Percentiles rank a stretch among this genome's conserved stretches.
Evolutionary conservation across 805 yeast genomes (phyloP).

Genomic region (Ogataea chonburiensis): DNA sequence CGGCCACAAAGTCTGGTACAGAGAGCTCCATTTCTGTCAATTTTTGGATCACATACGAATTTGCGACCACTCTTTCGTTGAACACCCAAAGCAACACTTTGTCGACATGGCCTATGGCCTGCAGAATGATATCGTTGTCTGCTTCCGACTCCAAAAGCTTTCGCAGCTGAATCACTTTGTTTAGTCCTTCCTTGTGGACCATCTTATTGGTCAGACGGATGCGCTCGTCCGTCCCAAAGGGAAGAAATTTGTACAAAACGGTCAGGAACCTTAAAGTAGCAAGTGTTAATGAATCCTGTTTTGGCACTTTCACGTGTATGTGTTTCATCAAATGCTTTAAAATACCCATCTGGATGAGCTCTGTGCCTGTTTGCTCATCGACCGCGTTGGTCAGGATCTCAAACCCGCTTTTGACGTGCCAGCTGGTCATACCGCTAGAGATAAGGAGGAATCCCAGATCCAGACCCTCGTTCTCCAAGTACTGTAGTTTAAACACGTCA

Average conservation of each 20-base stretch:
- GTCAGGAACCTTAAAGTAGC: constrained; percentile 12
- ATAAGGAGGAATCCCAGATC: constrained; percentile 18
- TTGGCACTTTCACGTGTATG: constrained; percentile 8
- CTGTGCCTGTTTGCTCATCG: constrained; percentile 7
- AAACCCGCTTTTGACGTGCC: constrained; percentile 18
- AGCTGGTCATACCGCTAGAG: constrained; percentile 10
- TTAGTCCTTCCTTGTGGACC: constrained; percentile 15
- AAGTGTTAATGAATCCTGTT: constrained; percentile 2
- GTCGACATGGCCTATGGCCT: constrained; percentile 4
- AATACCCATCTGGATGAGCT: constrained; percentile 12
- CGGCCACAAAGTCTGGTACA: not conserved
- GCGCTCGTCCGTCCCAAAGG: constrained; percentile 20
- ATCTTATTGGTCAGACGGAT: constrained; percentile 22
- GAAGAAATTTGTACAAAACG: constrained; percentile 17
- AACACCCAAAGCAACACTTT: constrained; percentile 11
- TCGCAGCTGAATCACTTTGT: constrained; percentile 11
- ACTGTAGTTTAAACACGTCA: constrained; percentile 2
- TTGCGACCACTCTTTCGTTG: constrained; percentile 9
- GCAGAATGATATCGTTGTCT: constrained; percentile 3
- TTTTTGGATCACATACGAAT: not conserved
- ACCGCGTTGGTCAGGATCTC: constrained; percentile 8
- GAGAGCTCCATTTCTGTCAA: not conserved
- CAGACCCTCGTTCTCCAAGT: constrained; percentile 18
- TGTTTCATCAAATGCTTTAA: constrained; percentile 20
- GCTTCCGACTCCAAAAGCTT: constrained; percentile 1